Evolutionary conservation across 2,329 filamentous ascomycete genomes (phyloP), one percentile per base, ranked within the genome.

Genomic region (Nothopassalora personata): DNA sequence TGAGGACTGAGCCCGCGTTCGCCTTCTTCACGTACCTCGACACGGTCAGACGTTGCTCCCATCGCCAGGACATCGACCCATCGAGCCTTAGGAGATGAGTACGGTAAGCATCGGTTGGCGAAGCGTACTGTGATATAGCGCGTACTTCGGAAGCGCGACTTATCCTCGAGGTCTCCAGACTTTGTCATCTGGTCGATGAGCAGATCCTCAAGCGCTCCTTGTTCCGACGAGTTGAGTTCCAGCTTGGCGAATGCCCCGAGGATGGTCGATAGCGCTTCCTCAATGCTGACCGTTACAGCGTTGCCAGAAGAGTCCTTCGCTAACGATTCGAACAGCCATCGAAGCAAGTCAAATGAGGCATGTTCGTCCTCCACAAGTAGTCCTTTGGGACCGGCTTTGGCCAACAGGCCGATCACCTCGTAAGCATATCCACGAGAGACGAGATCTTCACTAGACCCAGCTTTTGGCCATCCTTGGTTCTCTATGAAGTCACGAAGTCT

Each of bases 51-150:
- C 2, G 77, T 74, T 11, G 86, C 86, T 15, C 84, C 85, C 8
- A 94, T 78, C 7, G 92, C 93, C 53, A 97, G 80, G 15, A 97
- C 83, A 71, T 97, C 86, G 50, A 97, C 89, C 90, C 91, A 97
- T 52, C 94, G 84, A 28, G 86, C 94, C 39, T 87, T 80, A 9
- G 90, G 81, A 68, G 96, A 91, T 19, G 81, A 81, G 67, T 91
- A 97, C 0, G 88, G 84, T 5, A 99, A 79, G 68, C 91, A 96
- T 53, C 90, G 83, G 70, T 97, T 97, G 10, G 91, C 90, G 80
- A 93, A 97, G 59, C 94, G 89, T 7, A 94, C 86, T 27, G 87
- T 87, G 19, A 90, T 87, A 74, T 92, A 94, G 7, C 90, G 85
- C 34, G 89, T 88, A 67, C 88, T 92, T 65, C 88, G 82, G n/a